Evolutionary conservation across 1,139 yeast species (phyloP).

Genomic region (Hemisphaericaspora xylofermentans): DNA sequence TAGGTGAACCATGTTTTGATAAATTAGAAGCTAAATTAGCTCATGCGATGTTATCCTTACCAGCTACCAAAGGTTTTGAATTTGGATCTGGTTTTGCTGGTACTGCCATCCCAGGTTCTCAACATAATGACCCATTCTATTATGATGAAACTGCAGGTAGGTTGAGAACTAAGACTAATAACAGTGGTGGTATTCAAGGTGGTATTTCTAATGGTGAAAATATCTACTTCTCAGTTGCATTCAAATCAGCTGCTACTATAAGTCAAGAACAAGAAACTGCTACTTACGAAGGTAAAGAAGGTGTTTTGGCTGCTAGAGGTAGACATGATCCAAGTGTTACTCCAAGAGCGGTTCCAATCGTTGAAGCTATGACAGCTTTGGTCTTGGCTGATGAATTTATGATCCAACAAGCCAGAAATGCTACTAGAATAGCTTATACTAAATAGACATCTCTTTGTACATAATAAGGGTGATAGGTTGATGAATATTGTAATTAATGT

Average conservation of each 20-base stretch:
- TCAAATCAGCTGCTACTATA: conserved; percentile 97
- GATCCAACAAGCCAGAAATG: conserved; percentile 83
- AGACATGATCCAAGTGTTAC: conserved; percentile 98
- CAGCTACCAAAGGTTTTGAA: conserved; percentile 97
- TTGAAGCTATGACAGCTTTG: conserved; percentile 95
- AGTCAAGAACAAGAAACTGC: conserved; percentile 89
- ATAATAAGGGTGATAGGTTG: neutral
- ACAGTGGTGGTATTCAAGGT: conserved; percentile 97
- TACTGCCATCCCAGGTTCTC: conserved; percentile 84
- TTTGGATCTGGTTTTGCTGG: conserved; percentile 96
- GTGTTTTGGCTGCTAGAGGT: conserved; percentile 91
- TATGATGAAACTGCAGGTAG: conserved; percentile 52
- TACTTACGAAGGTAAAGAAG: conserved; percentile 81
- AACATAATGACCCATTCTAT: conserved; percentile 87
- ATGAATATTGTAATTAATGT: no score
- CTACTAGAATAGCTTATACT: conserved; percentile 25
- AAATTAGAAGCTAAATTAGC: conserved; percentile 92
- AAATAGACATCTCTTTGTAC: neutral
- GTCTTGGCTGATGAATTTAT: conserved; percentile 84
- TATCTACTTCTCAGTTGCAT: conserved; percentile 91
- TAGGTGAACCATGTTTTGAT: conserved; percentile 97
- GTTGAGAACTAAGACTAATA: conserved; percentile 83
- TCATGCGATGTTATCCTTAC: conserved; percentile 96
- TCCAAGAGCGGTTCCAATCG: conserved; percentile 97
- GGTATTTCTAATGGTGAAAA: conserved; percentile 96